phyloP scores from a whole-genome alignment of 176 grass and related monocot species.

The Melocanna baccifera region DNA sequence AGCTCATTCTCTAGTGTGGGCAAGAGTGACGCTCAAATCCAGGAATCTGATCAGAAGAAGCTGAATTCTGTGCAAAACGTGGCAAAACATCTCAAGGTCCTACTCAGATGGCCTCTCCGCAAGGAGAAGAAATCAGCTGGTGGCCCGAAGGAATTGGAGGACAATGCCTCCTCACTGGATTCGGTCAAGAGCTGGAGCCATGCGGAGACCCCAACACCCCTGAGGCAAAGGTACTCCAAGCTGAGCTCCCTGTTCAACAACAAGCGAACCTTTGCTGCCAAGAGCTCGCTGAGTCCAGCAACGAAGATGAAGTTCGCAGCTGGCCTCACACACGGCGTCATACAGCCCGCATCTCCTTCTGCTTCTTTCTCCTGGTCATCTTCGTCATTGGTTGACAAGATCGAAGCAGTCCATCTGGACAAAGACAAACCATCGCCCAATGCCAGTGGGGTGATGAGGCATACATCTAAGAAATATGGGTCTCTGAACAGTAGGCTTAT shows the following conservation, averaged over 20 bases:
- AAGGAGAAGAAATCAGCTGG: slow-evolving; percentile 51
- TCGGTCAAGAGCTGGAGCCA: slow-evolving; percentile 69
- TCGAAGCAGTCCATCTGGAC: slow-evolving; percentile 27
- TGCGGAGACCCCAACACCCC: slow-evolving; percentile 53
- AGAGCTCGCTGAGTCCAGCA: slow-evolving; percentile 37
- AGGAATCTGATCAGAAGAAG: slow-evolving; percentile 39
- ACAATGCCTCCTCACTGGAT: slow-evolving; percentile 48
- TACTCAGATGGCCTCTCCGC: slow-evolving; percentile 66
- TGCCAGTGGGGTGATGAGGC: slow-evolving; percentile 25
- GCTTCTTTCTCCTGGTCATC: slow-evolving; percentile 41
- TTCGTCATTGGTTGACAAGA: slow-evolving; percentile 33
- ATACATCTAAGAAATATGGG: slow-evolving; percentile 35
- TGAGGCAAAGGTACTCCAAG: slow-evolving; percentile 73
- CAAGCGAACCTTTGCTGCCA: slow-evolving; percentile 56
- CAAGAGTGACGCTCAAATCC: slow-evolving; percentile 44
- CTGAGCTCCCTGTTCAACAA: slow-evolving; percentile 60
- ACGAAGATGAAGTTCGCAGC: slow-evolving; percentile 48
- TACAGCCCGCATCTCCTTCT: slow-evolving; percentile 36
- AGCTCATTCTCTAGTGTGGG: slow-evolving; percentile 53
- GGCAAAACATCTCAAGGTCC: slow-evolving; percentile 56
- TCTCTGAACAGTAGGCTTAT: slow-evolving; percentile 58
- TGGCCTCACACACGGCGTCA: slow-evolving; percentile 36
- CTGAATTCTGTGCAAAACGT: slow-evolving; percentile 56
- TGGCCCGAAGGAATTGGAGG: slow-evolving; percentile 34
- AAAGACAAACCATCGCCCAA: slow-evolving; percentile 34